These are phyloP conservation scores for Plenodomus lindquistii DNA, from an alignment of 2,329 filamentous ascomycete genomes.

Conservation along the genomic window DNA sequence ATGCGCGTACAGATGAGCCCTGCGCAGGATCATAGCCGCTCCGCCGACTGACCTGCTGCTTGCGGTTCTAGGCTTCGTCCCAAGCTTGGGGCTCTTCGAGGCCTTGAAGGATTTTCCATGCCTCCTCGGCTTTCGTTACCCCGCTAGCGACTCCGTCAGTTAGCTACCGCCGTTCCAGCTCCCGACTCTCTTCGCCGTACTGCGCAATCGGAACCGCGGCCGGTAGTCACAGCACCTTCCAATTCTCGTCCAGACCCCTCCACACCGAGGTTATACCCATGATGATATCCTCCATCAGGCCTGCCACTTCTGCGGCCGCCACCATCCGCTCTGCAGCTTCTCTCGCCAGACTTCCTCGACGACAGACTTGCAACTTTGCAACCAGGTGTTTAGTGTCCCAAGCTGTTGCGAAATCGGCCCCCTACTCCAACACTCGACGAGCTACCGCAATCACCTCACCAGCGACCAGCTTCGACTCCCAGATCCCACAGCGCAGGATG, in stretches of 20 bases:
- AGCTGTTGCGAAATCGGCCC: conserved; percentile 28
- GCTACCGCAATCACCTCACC: conserved; percentile 13
- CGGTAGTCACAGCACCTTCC: conserved; percentile 22
- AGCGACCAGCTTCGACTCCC: conserved; percentile 9
- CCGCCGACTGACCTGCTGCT: conserved; percentile 15
- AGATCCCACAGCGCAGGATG: conserved; percentile 35
- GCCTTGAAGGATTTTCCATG: conserved; percentile 15
- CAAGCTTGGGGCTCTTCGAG: conserved; percentile 11
- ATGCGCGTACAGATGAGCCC: conserved; percentile 5
- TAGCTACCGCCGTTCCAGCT: conserved; percentile 11
- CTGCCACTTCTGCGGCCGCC: conserved; percentile 31
- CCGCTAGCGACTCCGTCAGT: conserved; percentile 27
- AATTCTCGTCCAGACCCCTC: conserved; percentile 8
- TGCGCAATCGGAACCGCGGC: conserved; percentile 29
- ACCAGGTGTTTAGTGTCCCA: conserved; percentile 33
- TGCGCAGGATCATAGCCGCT: conserved; percentile 17
- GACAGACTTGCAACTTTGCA: conserved; percentile 33
- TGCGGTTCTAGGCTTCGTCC: conserved; percentile 10
- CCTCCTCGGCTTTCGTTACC: conserved; percentile 36
- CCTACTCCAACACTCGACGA: conserved; percentile 19
- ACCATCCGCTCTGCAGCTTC: conserved; percentile 29
- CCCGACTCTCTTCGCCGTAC: conserved; percentile 13
- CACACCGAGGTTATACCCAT: conserved; percentile 34
- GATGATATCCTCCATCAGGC: conserved; percentile 32
- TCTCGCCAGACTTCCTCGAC: conserved; percentile 23